Conservation (phyloP, 139 green algal species). For the Tetraselmis striata region DNA sequence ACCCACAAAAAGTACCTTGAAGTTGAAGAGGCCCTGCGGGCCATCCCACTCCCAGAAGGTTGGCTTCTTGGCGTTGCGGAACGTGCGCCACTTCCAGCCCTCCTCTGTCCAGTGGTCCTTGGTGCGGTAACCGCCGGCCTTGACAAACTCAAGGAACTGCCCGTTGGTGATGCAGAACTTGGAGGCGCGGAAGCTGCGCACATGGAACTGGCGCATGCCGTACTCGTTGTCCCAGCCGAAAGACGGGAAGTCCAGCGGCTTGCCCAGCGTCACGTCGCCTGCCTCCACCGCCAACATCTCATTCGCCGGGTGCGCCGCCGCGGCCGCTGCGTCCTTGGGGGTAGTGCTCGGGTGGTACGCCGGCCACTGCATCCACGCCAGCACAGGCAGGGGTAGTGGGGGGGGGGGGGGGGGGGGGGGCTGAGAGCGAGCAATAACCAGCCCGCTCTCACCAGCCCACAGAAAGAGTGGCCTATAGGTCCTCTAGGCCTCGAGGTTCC, state of each 20-base stretch:
- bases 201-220: slow-evolving; percentile 34
- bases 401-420: no score
- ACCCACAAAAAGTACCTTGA: not conserved
- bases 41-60: slow-evolving; percentile 69
- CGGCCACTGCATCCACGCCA: slow-evolving; percentile 64
- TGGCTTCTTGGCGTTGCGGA: slow-evolving; percentile 79
- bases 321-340: not conserved
- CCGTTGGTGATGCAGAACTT: slow-evolving; percentile 58
- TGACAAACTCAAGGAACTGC: slow-evolving; percentile 68
- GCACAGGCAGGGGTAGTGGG: not conserved
- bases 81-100: slow-evolving; percentile 69
- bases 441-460: no score
- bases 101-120: slow-evolving; percentile 56
- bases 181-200: slow-evolving; percentile 19
- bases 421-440: no score
- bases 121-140: slow-evolving; percentile 48
- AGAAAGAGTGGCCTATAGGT: no score
- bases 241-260: slow-evolving; percentile 58
- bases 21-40: slow-evolving; percentile 31
- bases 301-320: not conserved
- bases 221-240: slow-evolving; percentile 84
- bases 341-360: slow-evolving; percentile 49
- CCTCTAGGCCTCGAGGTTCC: no score
- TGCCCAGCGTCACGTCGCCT: slow-evolving; percentile 40
- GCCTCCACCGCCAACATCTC: slow-evolving; percentile 1